phyloP scores from a whole-genome alignment of 2,329 filamentous ascomycete genomes.

The Gyromitra esculenta region DNA sequence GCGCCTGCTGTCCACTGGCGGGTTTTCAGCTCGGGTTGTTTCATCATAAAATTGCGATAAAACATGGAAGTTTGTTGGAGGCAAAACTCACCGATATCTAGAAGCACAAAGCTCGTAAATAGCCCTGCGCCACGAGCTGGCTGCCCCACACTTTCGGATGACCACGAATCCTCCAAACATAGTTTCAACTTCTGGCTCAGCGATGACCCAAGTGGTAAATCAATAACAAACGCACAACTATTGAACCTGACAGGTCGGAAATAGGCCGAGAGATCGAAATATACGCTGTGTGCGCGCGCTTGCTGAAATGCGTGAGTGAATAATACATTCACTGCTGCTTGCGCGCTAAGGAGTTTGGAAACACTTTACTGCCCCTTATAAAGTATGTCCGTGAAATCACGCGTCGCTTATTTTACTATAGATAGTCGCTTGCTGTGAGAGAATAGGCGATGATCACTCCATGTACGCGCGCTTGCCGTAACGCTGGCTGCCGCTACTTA shows the following conservation, averaged over 20 bases:
- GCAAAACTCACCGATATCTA: background rate
- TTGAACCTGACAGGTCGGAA: background rate
- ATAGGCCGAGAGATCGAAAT: background rate
- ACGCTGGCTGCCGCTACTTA: background rate
- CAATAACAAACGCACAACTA: background rate
- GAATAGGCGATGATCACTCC: background rate
- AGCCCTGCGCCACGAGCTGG: slow-evolving; percentile 6
- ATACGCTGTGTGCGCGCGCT: slow-evolving; percentile 4
- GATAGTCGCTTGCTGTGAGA: background rate
- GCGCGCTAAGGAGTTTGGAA: background rate
- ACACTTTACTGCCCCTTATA: background rate
- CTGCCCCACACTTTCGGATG: background rate
- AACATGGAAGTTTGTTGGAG: background rate
- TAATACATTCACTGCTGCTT: background rate
- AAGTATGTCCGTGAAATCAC: background rate
- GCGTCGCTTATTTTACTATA: background rate
- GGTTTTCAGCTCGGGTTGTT: slow-evolving; percentile 15
- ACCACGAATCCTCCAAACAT: background rate
- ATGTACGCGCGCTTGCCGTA: slow-evolving; percentile 3
- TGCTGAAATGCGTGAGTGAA: background rate
- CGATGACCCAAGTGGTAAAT: background rate
- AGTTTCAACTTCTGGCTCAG: background rate
- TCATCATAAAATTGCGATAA: background rate
- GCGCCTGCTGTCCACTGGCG: slow-evolving; percentile 3
- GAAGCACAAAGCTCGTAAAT: slow-evolving; percentile 16